Conservation (phyloP, 345 rosid genomes). For the Microthlaspi erraticum region DNA sequence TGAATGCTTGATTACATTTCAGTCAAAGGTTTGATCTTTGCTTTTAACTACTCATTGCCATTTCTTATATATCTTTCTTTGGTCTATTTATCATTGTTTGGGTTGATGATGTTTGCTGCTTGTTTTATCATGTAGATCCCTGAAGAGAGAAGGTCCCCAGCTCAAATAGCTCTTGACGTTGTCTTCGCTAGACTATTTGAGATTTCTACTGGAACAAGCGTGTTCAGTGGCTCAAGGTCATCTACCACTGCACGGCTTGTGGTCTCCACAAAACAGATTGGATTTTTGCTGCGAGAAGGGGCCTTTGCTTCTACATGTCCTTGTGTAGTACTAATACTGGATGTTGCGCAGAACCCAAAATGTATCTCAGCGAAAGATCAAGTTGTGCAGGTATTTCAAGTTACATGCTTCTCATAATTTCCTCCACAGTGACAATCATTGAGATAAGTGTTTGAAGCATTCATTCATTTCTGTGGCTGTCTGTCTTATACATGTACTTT, state of each 20-base stretch:
- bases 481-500: constrained; percentile 17
- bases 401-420: neutral
- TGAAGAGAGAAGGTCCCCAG: constrained; percentile 55
- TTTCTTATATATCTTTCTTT: constrained; percentile 14
- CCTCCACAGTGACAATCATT: neutral
- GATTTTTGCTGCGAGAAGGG: constrained; percentile 53
- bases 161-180: constrained; percentile 66
- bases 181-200: constrained; percentile 57
- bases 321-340: constrained; percentile 38
- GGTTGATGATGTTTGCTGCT: constrained; percentile 29
- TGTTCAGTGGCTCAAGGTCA: constrained; percentile 42
- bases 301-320: constrained; percentile 22
- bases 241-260: constrained; percentile 60
- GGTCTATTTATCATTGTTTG: constrained; percentile 16
- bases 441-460: neutral
- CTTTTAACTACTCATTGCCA: constrained; percentile 2
- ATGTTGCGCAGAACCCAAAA: constrained; percentile 55
- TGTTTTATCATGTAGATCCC: constrained; percentile 56
- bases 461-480: constrained; percentile 4
- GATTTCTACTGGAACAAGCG: constrained; percentile 49
- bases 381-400: constrained; percentile 62
- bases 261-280: constrained; percentile 61
- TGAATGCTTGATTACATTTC: constrained; percentile 65
- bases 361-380: constrained; percentile 59
- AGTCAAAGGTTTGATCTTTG: constrained; percentile 64